Conservation (phyloP, 169 alveolate species). For the Ichthyophthirius multifiliis region DNA sequence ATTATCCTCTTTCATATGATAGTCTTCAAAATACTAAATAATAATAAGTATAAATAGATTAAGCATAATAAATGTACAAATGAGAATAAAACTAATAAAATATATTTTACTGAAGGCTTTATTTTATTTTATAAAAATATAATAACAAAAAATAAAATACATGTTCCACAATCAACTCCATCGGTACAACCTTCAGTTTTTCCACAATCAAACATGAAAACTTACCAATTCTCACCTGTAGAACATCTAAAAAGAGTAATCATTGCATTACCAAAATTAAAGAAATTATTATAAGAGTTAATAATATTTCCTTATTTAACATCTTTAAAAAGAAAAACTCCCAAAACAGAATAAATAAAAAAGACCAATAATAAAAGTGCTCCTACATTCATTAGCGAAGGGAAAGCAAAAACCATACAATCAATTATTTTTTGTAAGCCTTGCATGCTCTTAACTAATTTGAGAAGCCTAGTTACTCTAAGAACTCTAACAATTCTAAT, state of each 20-base stretch:
- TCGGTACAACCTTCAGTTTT: not conserved
- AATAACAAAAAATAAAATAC: constrained; percentile 25
- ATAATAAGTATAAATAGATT: constrained; percentile 80
- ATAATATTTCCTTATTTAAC: constrained; percentile 60
- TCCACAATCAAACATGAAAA: constrained; percentile 29
- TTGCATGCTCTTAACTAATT: constrained; percentile 58
- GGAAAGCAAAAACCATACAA: constrained; percentile 53
- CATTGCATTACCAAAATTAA: constrained; percentile 67
- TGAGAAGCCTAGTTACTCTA: constrained; percentile 57
- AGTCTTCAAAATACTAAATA: constrained; percentile 79
- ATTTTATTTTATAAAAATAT: not conserved
- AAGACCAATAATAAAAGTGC: constrained; percentile 50
- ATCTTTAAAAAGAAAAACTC: constrained; percentile 67
- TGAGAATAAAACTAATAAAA: constrained; percentile 45
- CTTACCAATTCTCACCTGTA: constrained; percentile 77
- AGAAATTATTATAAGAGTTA: constrained; percentile 55
- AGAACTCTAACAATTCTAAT: constrained; percentile 57
- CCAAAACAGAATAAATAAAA: constrained; percentile 58
- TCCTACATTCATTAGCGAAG: constrained; percentile 53
- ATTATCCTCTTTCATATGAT: constrained; percentile 64
- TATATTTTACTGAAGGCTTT: not conserved
- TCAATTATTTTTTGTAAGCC: constrained; percentile 61
- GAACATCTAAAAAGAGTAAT: constrained; percentile 48
- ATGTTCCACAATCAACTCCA: not conserved
- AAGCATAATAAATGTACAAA: constrained; percentile 64